Evolutionary conservation across 768 basidiomycete species (phyloP), one percentile per base, ranked within the genome.

Genomic region (Naematelia aurantialba): DNA sequence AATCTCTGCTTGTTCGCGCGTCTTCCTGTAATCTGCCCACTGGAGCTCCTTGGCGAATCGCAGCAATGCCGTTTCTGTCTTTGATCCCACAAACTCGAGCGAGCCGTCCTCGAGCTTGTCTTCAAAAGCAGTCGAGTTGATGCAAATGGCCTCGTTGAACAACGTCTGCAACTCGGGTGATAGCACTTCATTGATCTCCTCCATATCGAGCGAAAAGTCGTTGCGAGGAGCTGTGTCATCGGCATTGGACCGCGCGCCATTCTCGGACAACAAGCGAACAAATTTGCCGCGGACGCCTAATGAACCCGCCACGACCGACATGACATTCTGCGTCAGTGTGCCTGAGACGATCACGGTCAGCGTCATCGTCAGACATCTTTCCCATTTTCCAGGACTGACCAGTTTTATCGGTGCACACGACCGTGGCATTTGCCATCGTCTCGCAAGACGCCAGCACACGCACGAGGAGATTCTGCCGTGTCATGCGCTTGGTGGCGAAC

Each of bases 401-500:
- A 55, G 69, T 73, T 55, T 72, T 72, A 58, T 72, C 71, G 55
- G 74, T 75, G 55, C 72, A 75, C 2, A 97, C 84, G 59, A 97
- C 92, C 21, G 89, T 93, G 3, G 94, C 89, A 68, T 97, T 97
- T 21, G 89, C 94, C 94, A 98, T 98, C 0, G 91, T 98, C 79
- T 99, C 96, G 78, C 94, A 98, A 12, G 92, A 92, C 5, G 89
- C 89, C 30, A 99, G 84, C 3, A 97, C 89, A 55, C 94, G 91
- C 27, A 98, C 96, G 45, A 99, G 85, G 0, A 98, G 81, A 54
- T 96, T 96, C 78, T 92, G 89, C 70, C 87, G 83, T 8, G 93
- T 89, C 96, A 98, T 98, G n/a, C 94, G 87, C 69, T 89, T 92
- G 48, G 96, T 99, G 0, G 94, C 96, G 71, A 98, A 99, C 0